phyloP scores from a whole-genome alignment of 2,329 filamentous ascomycete species.

The Trichoderma sp. region DNA sequence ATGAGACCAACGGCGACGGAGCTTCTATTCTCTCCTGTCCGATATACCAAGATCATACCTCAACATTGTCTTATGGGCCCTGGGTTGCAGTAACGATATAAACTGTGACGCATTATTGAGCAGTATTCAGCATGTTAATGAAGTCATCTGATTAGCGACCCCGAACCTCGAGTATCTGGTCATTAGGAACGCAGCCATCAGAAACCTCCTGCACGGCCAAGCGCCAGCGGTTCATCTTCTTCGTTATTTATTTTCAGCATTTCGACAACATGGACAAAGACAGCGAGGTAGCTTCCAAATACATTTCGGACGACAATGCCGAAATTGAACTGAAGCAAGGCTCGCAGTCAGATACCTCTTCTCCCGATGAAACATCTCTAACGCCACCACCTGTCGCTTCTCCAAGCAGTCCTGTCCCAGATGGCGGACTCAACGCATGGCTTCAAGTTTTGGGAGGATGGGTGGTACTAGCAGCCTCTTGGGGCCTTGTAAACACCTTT shows the following conservation, averaged over 20 bases:
- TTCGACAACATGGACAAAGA: not conserved
- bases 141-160: no score
- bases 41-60: not conserved
- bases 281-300: not conserved
- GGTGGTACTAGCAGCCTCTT: conserved; percentile 35
- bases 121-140: no score
- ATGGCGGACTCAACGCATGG: not conserved
- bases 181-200: not conserved
- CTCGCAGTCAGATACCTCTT: not conserved
- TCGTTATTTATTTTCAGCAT: not conserved
- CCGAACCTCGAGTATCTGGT: not conserved
- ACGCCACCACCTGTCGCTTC: not conserved
- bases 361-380: not conserved
- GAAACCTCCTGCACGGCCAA: not conserved
- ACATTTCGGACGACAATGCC: not conserved
- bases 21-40: not conserved
- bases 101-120: not conserved
- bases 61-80: not conserved
- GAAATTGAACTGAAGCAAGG: not conserved
- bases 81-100: not conserved
- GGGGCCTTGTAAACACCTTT: conserved; percentile 45
- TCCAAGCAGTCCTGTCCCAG: not conserved
- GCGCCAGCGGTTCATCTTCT: no score
- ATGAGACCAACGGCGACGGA: not conserved
- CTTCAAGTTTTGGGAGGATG: not conserved